Base-by-base conservation (phyloP, 805 yeast genomes). In the Wickerhamiella dianesei region DNA sequence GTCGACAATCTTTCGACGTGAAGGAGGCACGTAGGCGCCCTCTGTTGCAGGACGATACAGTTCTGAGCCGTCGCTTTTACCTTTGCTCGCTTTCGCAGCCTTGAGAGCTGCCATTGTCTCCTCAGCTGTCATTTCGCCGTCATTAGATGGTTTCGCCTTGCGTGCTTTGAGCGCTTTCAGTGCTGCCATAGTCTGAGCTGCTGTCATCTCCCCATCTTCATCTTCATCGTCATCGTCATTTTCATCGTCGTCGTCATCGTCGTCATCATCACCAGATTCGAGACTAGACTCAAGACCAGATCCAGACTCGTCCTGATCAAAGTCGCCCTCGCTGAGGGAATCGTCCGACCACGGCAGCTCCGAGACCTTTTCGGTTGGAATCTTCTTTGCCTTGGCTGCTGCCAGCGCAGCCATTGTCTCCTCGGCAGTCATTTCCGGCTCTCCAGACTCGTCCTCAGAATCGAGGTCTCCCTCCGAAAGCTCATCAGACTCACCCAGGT, bases 1-100 rank as follows among this genome's bases (percentile, higher is more conserved):
- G 9, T 25, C 12, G 32, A 25, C 6, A 12, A 6, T 6, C 32
- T 25, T 25, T 49, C 97, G 73, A 48, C 82, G 62, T 0, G 95
- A 87, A 0, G 97, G 98, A 1, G 98, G 97, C 14, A 89, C 67
- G 59, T 92, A 89, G 51, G 74, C 70, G 37, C 19, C 19, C 6
- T 14, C 16, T 5, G 39, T 36, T 14, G 16, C 39, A 17, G 39
- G 19, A n/a, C 19, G 19, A 17, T 16, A 42, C 21, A 16, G 21
- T 37, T 14, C 5, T 12, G 39, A 0, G 62, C 46, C 2, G 57
- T 51, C 39, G 14, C 8, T 6, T 56, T 32, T 54, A 21, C 25
- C 41, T 16, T 37, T 36, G 41, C 45, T 46, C 12, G 52, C 50
- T 32, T 59, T 58, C 3, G 48, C 43, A 3, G 57, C 55, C 39